Evolutionary conservation across 805 yeast species (phyloP).

Genomic region (Kodamaea leandrae): DNA sequence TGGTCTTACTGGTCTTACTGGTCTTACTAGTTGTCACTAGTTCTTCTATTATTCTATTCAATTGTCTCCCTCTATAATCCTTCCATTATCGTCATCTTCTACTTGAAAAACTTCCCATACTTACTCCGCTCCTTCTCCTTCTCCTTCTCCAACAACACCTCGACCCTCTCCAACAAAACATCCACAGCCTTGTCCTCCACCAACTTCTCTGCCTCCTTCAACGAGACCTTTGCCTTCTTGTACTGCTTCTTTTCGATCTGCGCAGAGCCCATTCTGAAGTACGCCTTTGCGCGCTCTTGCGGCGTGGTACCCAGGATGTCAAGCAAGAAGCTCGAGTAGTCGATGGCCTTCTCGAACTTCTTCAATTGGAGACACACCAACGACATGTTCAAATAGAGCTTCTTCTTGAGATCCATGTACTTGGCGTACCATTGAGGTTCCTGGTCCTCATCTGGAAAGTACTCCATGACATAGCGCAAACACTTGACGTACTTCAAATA

Average conservation of each 20-base stretch:
- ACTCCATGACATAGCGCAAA: slow-evolving; percentile 67
- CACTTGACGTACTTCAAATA: slow-evolving; percentile 64
- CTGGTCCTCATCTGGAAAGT: slow-evolving; percentile 64
- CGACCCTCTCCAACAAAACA: slow-evolving; percentile 36
- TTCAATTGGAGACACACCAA: slow-evolving; percentile 50
- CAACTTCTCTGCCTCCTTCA: slow-evolving; percentile 41
- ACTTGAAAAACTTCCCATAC: slow-evolving; percentile 60
- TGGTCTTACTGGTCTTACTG: too few relatives aligned
- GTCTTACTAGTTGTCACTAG: too few relatives aligned
- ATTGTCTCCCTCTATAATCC: background rate
- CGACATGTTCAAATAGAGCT: slow-evolving; percentile 59
- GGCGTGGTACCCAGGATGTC: slow-evolving; percentile 42
- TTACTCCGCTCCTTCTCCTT: slow-evolving; percentile 52
- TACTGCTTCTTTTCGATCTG: slow-evolving; percentile 43
- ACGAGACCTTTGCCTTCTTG: slow-evolving; percentile 48
- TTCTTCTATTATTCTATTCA: too few relatives aligned
- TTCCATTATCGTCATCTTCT: slow-evolving; percentile 6
- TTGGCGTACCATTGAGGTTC: slow-evolving; percentile 51
- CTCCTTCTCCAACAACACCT: slow-evolving; percentile 18
- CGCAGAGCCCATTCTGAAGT: slow-evolving; percentile 53
- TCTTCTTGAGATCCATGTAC: slow-evolving; percentile 51
- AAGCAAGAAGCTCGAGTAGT: slow-evolving; percentile 54
- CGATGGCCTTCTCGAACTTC: slow-evolving; percentile 48
- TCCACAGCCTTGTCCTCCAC: slow-evolving; percentile 49
- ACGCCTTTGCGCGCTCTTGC: slow-evolving; percentile 55